Conservation (phyloP, 192 early-diverging fungal species). For the Mortierella claussenii region DNA sequence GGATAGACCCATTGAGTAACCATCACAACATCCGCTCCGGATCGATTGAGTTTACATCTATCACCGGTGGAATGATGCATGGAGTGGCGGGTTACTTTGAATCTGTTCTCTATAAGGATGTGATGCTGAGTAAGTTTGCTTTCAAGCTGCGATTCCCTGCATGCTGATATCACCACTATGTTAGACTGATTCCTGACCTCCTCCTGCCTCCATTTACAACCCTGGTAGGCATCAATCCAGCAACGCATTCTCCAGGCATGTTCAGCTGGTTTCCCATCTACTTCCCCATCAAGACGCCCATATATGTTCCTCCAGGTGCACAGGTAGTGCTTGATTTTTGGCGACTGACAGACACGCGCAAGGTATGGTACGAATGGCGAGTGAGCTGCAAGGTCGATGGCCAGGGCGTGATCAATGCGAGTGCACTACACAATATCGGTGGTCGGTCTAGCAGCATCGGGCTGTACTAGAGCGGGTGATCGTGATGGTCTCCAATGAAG, state of each 20-base stretch:
- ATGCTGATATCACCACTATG: not conserved
- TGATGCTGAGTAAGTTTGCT: slow-evolving; percentile 61
- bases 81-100: slow-evolving; percentile 99
- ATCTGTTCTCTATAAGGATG: slow-evolving; percentile 85
- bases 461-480: slow-evolving; percentile 16
- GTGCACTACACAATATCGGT: slow-evolving; percentile 72
- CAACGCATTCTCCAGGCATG: slow-evolving; percentile 92
- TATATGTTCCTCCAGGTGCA: slow-evolving; percentile 71
- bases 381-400: slow-evolving; percentile 52
- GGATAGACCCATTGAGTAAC: slow-evolving; percentile 68
- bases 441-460: slow-evolving; percentile 87
- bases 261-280: slow-evolving; percentile 99
- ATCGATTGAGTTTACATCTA: slow-evolving; percentile 64
- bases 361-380: slow-evolving; percentile 99
- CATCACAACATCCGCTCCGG: slow-evolving; percentile 78
- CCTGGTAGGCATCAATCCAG: slow-evolving; percentile 82
- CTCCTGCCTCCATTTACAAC: no score
- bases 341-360: slow-evolving; percentile 78
- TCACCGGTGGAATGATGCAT: slow-evolving; percentile 76
- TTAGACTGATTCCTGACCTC: not conserved
- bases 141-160: not conserved
- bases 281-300: slow-evolving; percentile 85
- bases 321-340: slow-evolving; percentile 83
- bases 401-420: slow-evolving; percentile 51
- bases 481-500: no score